Evolutionary conservation across 2,329 filamentous ascomycete genomes (phyloP).

Genomic region (Nothomitra cinnamomea): DNA sequence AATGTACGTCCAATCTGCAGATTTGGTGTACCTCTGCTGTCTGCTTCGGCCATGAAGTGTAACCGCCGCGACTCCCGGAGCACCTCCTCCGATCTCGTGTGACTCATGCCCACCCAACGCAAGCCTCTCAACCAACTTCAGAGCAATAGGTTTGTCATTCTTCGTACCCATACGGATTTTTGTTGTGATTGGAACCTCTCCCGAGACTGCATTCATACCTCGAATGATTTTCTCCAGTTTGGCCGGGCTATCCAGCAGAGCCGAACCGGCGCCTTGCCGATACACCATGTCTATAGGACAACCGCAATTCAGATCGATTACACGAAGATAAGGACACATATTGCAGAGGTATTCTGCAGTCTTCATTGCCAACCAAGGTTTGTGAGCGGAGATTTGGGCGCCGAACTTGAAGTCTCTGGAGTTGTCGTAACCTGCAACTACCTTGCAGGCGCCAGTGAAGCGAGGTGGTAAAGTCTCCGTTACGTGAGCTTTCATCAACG

Average conservation of each 20-base stretch:
- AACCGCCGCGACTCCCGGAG: conserved; percentile 80
- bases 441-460: conserved; percentile 36
- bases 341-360: conserved; percentile 65
- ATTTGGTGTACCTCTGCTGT: conserved; percentile 83
- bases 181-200: conserved; percentile 77
- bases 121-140: conserved; percentile 66
- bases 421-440: conserved; percentile 68
- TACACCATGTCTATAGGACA: conserved; percentile 93
- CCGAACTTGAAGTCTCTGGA: conserved; percentile 74
- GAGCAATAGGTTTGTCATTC: conserved; percentile 60
- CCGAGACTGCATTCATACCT: conserved; percentile 89
- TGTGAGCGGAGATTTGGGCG: conserved; percentile 81
- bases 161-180: conserved; percentile 89
- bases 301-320: conserved; percentile 92
- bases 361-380: conserved; percentile 80
- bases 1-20: conserved; percentile 92
- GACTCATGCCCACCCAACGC: conserved; percentile 64
- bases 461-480: conserved; percentile 60
- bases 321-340: conserved; percentile 65
- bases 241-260: conserved; percentile 68
- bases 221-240: conserved; percentile 91
- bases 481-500: conserved; percentile 80
- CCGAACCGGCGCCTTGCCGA: conserved; percentile 75
- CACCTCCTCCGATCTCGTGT: conserved; percentile 45
- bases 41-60: conserved; percentile 86